Evolutionary conservation across 2,329 filamentous ascomycete genomes (phyloP).

Genomic region (Ophiocordyceps camponoti-rufipedis): DNA sequence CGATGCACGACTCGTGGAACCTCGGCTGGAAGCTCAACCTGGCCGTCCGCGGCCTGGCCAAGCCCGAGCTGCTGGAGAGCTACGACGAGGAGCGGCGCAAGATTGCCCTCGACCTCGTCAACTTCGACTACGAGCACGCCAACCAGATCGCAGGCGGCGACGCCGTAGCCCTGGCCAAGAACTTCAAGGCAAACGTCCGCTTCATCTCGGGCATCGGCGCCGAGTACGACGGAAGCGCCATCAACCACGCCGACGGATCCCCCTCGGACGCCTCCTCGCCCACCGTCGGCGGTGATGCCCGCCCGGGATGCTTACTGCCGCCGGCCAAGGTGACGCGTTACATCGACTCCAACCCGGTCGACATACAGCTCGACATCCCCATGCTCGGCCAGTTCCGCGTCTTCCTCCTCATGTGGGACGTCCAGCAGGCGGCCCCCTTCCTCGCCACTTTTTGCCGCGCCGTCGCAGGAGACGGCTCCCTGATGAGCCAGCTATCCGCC

Average conservation of each 20-base stretch:
- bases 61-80: constrained; percentile 34
- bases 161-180: constrained; percentile 41
- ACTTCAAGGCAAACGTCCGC: constrained; percentile 51
- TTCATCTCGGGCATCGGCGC: constrained; percentile 60
- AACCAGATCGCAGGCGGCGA: constrained; percentile 44
- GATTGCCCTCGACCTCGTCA: constrained; percentile 38
- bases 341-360: constrained; percentile 61
- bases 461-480: constrained; percentile 29
- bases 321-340: constrained; percentile 57
- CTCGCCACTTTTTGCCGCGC: constrained; percentile 38
- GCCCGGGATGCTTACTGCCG: constrained; percentile 37
- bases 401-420: constrained; percentile 50
- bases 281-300: constrained; percentile 27
- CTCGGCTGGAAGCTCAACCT: constrained; percentile 33
- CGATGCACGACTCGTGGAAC: constrained; percentile 44
- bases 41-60: constrained; percentile 35
- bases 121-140: constrained; percentile 40
- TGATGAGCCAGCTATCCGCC: constrained; percentile 40
- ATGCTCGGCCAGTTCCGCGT: constrained; percentile 62
- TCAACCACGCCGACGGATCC: constrained; percentile 22
- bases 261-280: constrained; percentile 15
- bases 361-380: constrained; percentile 62
- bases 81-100: constrained; percentile 47
- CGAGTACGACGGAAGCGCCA: constrained; percentile 32
- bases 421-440: constrained; percentile 36